phyloP scores from a whole-genome alignment of 768 basidiomycete genomes.

The Termitomyces sp. region DNA sequence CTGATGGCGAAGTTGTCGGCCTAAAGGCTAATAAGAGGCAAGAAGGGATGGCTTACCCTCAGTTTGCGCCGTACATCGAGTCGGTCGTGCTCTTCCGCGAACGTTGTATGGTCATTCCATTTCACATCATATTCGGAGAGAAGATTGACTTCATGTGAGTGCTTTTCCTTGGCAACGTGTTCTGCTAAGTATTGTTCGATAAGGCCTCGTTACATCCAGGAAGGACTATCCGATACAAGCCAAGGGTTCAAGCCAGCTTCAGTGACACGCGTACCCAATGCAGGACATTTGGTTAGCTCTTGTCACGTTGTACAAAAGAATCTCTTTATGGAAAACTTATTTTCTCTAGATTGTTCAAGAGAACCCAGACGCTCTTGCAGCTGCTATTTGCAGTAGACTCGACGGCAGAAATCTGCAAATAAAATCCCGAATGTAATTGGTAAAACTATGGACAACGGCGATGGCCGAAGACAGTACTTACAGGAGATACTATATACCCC shows the following conservation, averaged over 20 bases:
- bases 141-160: constrained; percentile 17
- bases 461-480: neutral
- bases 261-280: constrained; percentile 17
- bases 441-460: neutral
- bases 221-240: constrained; percentile 17
- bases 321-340: neutral
- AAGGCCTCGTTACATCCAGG: constrained; percentile 23
- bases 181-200: neutral
- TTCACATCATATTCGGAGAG: constrained; percentile 16
- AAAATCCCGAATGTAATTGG: constrained; percentile 11
- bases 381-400: constrained; percentile 20
- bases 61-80: constrained; percentile 15
- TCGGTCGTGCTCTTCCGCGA: constrained; percentile 11
- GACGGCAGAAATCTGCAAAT: constrained; percentile 2
- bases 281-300: constrained; percentile 26
- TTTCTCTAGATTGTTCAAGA: constrained; percentile 25
- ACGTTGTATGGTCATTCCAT: constrained; percentile 11
- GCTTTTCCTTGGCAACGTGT: neutral
- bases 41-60: constrained; percentile 16
- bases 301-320: neutral
- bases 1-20: constrained; percentile 3
- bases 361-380: constrained; percentile 22
- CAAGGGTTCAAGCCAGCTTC: constrained; percentile 23
- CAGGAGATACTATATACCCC: neutral
- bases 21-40: constrained; percentile 12